These are phyloP conservation scores for Elsinoe batatas DNA, from an alignment of 2,329 filamentous ascomycete species.

Conservation along the genomic window DNA sequence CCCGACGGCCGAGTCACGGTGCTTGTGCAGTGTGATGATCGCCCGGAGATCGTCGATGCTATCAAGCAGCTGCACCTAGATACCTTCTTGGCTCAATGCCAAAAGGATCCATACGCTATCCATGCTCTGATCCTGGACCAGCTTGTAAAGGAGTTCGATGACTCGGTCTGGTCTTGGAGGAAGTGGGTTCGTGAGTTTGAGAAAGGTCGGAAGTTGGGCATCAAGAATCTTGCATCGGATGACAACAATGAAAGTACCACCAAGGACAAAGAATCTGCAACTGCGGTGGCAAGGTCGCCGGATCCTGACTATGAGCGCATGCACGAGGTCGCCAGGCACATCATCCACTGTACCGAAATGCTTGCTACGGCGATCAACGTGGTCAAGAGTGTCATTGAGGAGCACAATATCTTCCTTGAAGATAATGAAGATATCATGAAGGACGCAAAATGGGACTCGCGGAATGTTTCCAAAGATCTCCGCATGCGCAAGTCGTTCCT, in stretches of 20 bases:
- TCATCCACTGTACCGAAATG: conserved; percentile 19
- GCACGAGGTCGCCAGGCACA: conserved; percentile 19
- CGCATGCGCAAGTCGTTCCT: conserved; percentile 17
- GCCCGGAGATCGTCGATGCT: neutral
- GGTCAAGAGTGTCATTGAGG: conserved; percentile 16
- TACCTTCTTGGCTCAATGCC: neutral
- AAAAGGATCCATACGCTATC: conserved; percentile 13
- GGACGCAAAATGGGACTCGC: neutral
- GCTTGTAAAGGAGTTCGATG: conserved; percentile 16
- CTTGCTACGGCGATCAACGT: conserved; percentile 16
- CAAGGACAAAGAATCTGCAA: neutral
- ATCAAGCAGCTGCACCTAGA: neutral
- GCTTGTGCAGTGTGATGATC: conserved; percentile 1
- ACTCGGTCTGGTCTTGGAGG: conserved; percentile 18
- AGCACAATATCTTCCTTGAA: conserved; percentile 13
- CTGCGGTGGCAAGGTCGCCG: neutral
- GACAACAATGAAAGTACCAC: neutral
- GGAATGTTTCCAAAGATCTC: conserved; percentile 4
- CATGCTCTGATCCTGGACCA: conserved; percentile 16
- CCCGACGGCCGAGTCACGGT: neutral
- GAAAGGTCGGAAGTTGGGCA: neutral
- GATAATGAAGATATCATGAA: neutral
- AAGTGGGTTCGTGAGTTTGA: conserved; percentile 18
- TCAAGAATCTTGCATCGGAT: neutral
- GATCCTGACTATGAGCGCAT: conserved; percentile 14